Evolutionary conservation across 2,329 filamentous ascomycete genomes (phyloP), one percentile per base, ranked within the genome.

Genomic region (Dothistroma pini): DNA sequence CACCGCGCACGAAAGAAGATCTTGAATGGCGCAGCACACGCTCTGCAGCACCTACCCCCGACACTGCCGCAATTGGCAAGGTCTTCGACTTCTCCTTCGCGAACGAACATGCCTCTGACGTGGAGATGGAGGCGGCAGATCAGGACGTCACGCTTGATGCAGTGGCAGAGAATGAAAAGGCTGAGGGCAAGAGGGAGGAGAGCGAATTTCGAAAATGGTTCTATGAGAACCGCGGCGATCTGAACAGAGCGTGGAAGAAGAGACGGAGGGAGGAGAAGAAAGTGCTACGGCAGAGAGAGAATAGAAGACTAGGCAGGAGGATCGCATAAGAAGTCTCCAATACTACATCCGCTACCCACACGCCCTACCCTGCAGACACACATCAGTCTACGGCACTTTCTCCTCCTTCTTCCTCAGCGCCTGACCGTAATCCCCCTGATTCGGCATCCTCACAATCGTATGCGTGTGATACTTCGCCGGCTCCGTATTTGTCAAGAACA

Each of bases 41-140:
- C 59, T 97, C 92, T 72, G 92, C 92, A 6, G 95, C 95, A 2
- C 95, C 95, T 0, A 99, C 95, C 0, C 95, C 95, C 0, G 95
- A 99, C 72, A 97, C 95, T 0, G 91, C 91, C 1, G 86, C 92
- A 62, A 86, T 90, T 1, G 86, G 81, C 47, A 84, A 86, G n/a
- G 71, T 74, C 2, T 75, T 83, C 0, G 79, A 82, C 59, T 82
- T 83, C 61, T 77, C 80, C 1, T 80, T 83, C 54, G 75, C 78
- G 0, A 75, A 72, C 11, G 80, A 82, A 62, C 77, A 78, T 48
- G 77, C 80, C 0, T 78, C 81, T 9, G 76, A 80, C 11, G 76
- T 83, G 0, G 79, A 80, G 0, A 53, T 53, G 51, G 77, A 75
- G 49, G 73, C 72, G 19, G 70, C 75, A 4, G 71, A 69, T 16